phyloP scores from a whole-genome alignment of 768 basidiomycete species.

The Phlegmacium glaucopus region DNA sequence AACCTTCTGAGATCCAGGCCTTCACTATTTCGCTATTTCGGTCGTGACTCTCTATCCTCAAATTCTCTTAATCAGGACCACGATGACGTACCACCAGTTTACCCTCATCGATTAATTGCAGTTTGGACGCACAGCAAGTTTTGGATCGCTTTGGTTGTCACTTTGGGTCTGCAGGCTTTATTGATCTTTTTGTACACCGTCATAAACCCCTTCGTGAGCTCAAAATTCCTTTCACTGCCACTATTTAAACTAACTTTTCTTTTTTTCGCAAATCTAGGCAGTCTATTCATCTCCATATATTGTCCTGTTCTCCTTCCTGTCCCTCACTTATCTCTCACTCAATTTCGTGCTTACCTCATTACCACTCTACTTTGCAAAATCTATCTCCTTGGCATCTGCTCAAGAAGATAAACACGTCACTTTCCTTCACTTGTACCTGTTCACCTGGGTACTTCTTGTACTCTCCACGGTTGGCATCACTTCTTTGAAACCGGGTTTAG shows the following conservation, averaged over 20 bases:
- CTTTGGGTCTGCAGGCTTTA: conserved; percentile 41
- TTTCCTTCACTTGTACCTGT: conserved; percentile 48
- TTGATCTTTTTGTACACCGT: conserved; percentile 47
- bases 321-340: conserved; percentile 47
- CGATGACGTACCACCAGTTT: too few relatives aligned
- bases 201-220: conserved; percentile 64
- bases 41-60: conserved; percentile 4
- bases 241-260: background rate
- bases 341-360: conserved; percentile 36
- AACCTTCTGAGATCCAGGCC: background rate
- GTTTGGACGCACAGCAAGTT: conserved; percentile 56
- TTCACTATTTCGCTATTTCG: background rate
- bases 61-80: background rate
- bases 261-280: conserved; percentile 39
- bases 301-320: conserved; percentile 46
- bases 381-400: conserved; percentile 26
- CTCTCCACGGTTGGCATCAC: conserved; percentile 44
- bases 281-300: conserved; percentile 55
- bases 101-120: background rate
- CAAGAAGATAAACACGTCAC: conserved; percentile 49
- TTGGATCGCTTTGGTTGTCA: conserved; percentile 53
- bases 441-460: conserved; percentile 60
- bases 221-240: background rate
- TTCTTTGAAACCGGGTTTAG: conserved; percentile 31
- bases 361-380: conserved; percentile 24